Evolutionary conservation across 139 green algal species (phyloP).

Genomic region (Chlorella sorokiniana): DNA sequence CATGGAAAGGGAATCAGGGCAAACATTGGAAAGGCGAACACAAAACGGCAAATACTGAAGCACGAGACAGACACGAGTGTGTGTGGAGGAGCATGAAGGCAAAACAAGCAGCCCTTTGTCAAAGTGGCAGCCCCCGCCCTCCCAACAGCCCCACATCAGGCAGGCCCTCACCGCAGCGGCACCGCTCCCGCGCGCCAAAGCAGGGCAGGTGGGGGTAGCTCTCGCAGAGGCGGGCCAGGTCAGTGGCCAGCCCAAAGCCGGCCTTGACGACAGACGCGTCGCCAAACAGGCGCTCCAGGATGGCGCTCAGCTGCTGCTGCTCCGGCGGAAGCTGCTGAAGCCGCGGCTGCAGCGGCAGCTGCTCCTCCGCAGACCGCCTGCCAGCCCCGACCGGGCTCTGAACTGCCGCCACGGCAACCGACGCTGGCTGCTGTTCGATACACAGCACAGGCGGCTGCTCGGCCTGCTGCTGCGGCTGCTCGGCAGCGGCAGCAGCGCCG

Average conservation of each 20-base stretch:
- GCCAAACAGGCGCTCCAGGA: constrained; percentile 24
- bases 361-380: not conserved
- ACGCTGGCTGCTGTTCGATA: not conserved
- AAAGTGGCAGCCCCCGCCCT: not conserved
- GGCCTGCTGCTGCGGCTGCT: not conserved
- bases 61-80: too few relatives aligned
- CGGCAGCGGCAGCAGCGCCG: not conserved
- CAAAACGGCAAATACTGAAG: too few relatives aligned
- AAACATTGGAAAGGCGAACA: too few relatives aligned
- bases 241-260: constrained; percentile 39
- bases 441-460: too few relatives aligned
- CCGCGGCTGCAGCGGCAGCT: not conserved
- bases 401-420: not conserved
- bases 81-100: too few relatives aligned
- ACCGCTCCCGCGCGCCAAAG: constrained; percentile 18
- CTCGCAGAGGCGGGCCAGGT: constrained; percentile 36
- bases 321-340: constrained; percentile 2
- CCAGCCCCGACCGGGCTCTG: not conserved
- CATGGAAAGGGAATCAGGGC: not conserved
- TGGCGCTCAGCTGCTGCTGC: constrained; percentile 23
- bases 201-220: constrained; percentile 47
- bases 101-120: not conserved
- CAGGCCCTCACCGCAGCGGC: not conserved
- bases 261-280: constrained; percentile 38
- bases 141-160: not conserved